Evolutionary conservation across 2,329 filamentous ascomycete species (phyloP).

Genomic region (Alternaria dauci): DNA sequence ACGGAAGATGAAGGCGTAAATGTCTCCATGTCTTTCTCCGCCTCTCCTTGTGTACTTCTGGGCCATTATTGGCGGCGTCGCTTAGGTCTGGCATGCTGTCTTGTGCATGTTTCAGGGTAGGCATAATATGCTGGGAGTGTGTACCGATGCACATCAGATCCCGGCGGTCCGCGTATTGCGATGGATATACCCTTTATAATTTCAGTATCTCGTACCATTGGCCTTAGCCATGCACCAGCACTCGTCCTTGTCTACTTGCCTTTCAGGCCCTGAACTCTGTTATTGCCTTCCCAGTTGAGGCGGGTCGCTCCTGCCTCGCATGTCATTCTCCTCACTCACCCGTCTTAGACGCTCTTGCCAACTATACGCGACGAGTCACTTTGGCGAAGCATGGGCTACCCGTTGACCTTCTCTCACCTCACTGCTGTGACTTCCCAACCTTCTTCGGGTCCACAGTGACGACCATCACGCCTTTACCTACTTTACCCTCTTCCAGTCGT

Average conservation of each 20-base stretch:
- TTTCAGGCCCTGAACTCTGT: not conserved
- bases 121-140: constrained; percentile 20
- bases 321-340: not conserved
- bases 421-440: not conserved
- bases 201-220: constrained; percentile 9
- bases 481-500: not conserved
- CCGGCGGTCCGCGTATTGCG: constrained; percentile 9
- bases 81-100: not conserved
- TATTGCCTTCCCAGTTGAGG: not conserved
- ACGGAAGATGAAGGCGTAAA: constrained; percentile 17
- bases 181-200: constrained; percentile 29
- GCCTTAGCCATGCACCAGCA: not conserved
- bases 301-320: constrained; percentile 1
- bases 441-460: not conserved
- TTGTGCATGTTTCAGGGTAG: not conserved
- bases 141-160: constrained; percentile 10
- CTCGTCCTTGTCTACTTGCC: not conserved
- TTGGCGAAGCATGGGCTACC: not conserved
- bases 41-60: constrained; percentile 8
- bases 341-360: not conserved
- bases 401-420: not conserved
- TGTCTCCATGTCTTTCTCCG: not conserved
- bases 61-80: not conserved
- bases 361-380: not conserved
- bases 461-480: not conserved